A percentile compares a stretch with the other conserved stretches of the same genome.
phyloP scores from a whole-genome alignment of 1,139 yeast species.

The Candida anutae region DNA sequence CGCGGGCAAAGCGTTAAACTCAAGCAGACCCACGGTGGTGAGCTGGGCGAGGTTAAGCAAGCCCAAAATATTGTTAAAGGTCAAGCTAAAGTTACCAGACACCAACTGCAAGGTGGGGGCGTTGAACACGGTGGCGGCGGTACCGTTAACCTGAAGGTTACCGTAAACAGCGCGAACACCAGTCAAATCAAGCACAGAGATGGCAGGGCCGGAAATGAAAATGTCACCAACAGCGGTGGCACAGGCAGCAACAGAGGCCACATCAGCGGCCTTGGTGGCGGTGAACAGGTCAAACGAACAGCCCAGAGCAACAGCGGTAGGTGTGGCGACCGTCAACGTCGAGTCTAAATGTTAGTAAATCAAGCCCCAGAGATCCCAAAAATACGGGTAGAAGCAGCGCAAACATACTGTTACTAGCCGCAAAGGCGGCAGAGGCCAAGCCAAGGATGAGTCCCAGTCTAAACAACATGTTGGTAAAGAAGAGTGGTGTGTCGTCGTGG shows the following conservation, averaged over 20 bases:
- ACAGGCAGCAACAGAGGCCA: constrained; percentile 70
- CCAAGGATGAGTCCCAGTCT: too few relatives aligned
- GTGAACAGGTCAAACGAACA: constrained; percentile 52
- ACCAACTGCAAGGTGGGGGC: constrained; percentile 77
- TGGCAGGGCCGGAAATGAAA: constrained; percentile 50
- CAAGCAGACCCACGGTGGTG: constrained; percentile 71
- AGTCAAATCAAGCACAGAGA: constrained; percentile 50
- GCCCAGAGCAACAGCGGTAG: constrained; percentile 40
- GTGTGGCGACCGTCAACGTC: constrained; percentile 43
- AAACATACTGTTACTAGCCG: constrained; percentile 1
- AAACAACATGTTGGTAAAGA: too few relatives aligned
- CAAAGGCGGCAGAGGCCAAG: neutral
- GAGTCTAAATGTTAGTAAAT: constrained; percentile 27
- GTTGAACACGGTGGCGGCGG: constrained; percentile 51
- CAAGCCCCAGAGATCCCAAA: neutral
- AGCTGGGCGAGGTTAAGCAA: constrained; percentile 72
- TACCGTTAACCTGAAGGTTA: constrained; percentile 58
- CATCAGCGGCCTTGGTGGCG: constrained; percentile 70
- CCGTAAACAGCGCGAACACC: constrained; percentile 68
- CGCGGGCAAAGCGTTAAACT: constrained; percentile 80
- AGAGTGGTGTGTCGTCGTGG: too few relatives aligned
- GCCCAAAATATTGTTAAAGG: constrained; percentile 58
- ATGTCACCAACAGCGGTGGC: constrained; percentile 75
- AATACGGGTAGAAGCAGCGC: too few relatives aligned
- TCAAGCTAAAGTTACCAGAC: constrained; percentile 58